These are phyloP conservation scores for Corchorus olitorius DNA, from an alignment of 345 rosid species.

Conservation along the genomic window DNA sequence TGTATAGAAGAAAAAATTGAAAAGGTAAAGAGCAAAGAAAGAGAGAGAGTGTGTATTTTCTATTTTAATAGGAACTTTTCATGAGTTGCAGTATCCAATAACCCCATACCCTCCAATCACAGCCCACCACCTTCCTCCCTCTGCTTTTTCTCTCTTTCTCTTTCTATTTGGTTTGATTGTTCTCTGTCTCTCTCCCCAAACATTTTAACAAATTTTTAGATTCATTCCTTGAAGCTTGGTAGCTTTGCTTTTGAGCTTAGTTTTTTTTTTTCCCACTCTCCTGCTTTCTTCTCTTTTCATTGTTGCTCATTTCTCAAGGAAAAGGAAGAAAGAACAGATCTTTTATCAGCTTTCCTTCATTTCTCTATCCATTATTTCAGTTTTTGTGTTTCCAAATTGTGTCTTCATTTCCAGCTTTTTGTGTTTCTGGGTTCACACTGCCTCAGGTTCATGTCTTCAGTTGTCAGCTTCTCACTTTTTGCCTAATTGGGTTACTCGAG, in stretches of 20 bases:
- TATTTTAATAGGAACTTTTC: conserved; percentile 37
- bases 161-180: neutral
- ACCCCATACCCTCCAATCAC: conserved; percentile 51
- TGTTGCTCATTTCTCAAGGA: conserved; percentile 27
- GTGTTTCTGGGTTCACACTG: neutral
- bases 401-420: conserved; percentile 22
- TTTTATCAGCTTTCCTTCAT: conserved; percentile 28
- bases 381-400: conserved; percentile 16
- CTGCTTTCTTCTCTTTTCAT: conserved; percentile 20
- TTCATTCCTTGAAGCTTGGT: conserved; percentile 39
- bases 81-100: conserved; percentile 44
- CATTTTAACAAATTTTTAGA: conserved; percentile 29
- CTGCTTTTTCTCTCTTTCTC: conserved; percentile 4
- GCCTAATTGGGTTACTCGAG: conserved; percentile 20
- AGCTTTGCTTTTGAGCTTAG: conserved; percentile 20
- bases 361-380: conserved; percentile 20
- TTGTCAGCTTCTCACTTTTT: conserved; percentile 22
- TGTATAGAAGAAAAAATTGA: neutral
- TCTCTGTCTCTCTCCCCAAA: conserved; percentile 11
- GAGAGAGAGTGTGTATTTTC: neutral
- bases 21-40: neutral
- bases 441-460: neutral
- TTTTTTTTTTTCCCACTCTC: neutral
- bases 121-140: conserved; percentile 38
- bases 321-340: conserved; percentile 29